These are phyloP conservation scores for Pulveroboletus sp. DNA, from an alignment of 768 basidiomycete genomes.

Conservation along the genomic window DNA sequence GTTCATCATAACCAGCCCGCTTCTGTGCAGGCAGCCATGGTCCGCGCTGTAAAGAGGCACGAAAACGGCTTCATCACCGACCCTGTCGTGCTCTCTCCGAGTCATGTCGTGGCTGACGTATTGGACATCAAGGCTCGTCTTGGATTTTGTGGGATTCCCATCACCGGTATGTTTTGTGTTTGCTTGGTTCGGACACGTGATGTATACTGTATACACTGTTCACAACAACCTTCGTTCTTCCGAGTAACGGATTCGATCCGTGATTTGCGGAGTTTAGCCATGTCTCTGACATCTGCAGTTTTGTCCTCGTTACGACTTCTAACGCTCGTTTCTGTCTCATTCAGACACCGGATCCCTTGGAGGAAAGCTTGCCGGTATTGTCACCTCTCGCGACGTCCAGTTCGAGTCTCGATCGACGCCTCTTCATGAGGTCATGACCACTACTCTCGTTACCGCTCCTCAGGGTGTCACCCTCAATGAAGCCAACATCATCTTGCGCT, in stretches of 20 bases:
- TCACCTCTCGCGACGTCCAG: conserved; percentile 94
- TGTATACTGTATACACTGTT: conserved; percentile 43
- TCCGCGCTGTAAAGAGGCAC: conserved; percentile 94
- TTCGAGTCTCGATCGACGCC: conserved; percentile 66
- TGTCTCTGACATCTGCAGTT: conserved; percentile 12
- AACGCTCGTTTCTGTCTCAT: conserved; percentile 11
- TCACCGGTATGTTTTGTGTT: conserved; percentile 73
- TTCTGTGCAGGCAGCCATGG: conserved; percentile 90
- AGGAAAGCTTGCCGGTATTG: conserved; percentile 92
- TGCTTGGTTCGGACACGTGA: conserved; percentile 28
- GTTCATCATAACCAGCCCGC: conserved; percentile 94
- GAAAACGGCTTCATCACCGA: conserved; percentile 99
- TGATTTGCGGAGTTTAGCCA: conserved; percentile 62
- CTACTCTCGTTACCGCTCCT: conserved; percentile 75
- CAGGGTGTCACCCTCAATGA: conserved; percentile 86
- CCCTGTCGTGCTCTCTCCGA: conserved; percentile 82
- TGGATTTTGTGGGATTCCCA: conserved; percentile 95
- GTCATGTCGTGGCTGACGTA: conserved; percentile 79
- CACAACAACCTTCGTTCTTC: conserved; percentile 90
- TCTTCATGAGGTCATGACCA: conserved; percentile 89
- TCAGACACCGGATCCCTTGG: conserved; percentile 83
- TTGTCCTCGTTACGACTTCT: conserved; percentile 12
- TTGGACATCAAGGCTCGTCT: conserved; percentile 86
- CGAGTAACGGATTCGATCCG: conserved; percentile 63
- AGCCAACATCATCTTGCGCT: conserved; percentile 91